Evolutionary conservation across 352 stramenopile species (phyloP), one percentile per base, ranked within the genome.

Genomic region (Phytopythium vexans): DNA sequence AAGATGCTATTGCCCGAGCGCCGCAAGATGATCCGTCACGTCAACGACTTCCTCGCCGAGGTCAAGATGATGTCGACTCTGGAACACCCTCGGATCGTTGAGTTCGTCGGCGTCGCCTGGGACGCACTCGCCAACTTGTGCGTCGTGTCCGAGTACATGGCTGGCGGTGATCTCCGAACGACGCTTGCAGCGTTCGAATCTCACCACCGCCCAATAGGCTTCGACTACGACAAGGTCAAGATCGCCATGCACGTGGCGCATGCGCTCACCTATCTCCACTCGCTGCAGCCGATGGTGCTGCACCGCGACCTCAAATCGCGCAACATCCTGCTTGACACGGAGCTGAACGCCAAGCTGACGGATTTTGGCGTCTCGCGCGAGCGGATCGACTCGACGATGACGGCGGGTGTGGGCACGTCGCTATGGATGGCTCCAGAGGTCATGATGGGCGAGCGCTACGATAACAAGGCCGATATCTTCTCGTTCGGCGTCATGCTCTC

Each of bases 181-280:
- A 40, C 77, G 4, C 54, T 79, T 16, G 42, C 16, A 0, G 31
- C 33, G 11, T 60, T 68, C 38, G 54, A 58, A 31, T 27, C 40
- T 7, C 15, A 54, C 2, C 49, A 50, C 2, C 52, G 58, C 6
- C 11, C 52, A 12, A 41, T 43, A 21, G 66, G 70, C 6, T 75
- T 76, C 32, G 54, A 72, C 61, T 31, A 49, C 5, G 60, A 54
- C 40, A 84, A 85, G 49, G 59, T 77, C 32, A 70, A 62, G 41
- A 75, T 85, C 40, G 68, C 68, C 21, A 68, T 65, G 2, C 65
- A 77, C 3, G 68, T 68, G n/a, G 84, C 73, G 69, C 64, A 71
- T 8, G 58, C 52, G 39, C 54, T 64, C 35, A 54, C 11, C 6
- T 51, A 70, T 39, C 38, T 71, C 31, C 68, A 77, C 49, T 70